phyloP scores from a whole-genome alignment of 371 early-diverging fungal genomes.

The Capillidium heterosporum region DNA sequence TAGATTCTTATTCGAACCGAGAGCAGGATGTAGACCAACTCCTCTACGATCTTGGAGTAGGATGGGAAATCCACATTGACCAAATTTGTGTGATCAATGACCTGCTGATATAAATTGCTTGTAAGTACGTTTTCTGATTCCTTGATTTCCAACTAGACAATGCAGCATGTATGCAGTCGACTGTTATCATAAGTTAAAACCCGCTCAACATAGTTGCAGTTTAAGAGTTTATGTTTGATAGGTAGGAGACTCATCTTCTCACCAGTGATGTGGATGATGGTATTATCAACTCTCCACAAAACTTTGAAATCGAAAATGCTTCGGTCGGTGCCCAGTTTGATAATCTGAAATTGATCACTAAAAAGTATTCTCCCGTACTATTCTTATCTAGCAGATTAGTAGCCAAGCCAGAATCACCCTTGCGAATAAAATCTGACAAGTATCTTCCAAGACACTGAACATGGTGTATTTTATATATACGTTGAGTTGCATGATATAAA shows the following conservation, averaged over 20 bases:
- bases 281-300: not conserved
- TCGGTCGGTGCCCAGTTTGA: not conserved
- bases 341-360: not conserved
- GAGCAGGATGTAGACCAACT: not conserved
- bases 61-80: not conserved
- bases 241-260: conserved; percentile 2
- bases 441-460: not conserved
- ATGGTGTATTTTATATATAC: not conserved
- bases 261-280: conserved; percentile 1
- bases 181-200: not conserved
- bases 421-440: not conserved
- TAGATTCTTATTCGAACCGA: not conserved
- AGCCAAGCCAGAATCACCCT: not conserved
- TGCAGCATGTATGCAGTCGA: not conserved
- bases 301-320: not conserved
- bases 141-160: not conserved
- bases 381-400: not conserved
- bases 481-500: not conserved
- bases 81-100: not conserved
- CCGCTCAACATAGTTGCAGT: not conserved
- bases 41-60: not conserved
- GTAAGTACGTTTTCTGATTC: not conserved
- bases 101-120: not conserved
- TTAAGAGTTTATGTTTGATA: not conserved
- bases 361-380: not conserved